These are phyloP conservation scores for Fusarium sp. DNA, from an alignment of 2,329 filamentous ascomycete species.

Conservation along the genomic window DNA sequence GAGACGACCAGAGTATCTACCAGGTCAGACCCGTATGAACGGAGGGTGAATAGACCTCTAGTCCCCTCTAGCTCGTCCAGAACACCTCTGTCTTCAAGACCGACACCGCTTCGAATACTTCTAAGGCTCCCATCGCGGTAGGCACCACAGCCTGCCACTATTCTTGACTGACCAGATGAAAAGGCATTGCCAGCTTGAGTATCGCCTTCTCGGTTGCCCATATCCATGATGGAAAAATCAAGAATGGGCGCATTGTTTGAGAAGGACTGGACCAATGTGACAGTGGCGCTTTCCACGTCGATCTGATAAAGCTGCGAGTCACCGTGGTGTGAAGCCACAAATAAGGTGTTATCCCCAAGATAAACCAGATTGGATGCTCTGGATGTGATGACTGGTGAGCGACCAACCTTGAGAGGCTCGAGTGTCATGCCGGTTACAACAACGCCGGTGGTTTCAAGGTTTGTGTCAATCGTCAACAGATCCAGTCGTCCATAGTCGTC, in stretches of 20 bases:
- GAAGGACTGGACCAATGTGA: conserved; percentile 74
- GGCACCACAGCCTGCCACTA: conserved; percentile 92
- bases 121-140: conserved; percentile 88
- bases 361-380: conserved; percentile 83
- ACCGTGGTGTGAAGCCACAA: conserved; percentile 91
- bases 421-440: conserved; percentile 79
- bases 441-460: conserved; percentile 69
- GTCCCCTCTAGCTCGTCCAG: conserved; percentile 81
- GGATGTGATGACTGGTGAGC: conserved; percentile 62
- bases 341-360: conserved; percentile 76
- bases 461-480: conserved; percentile 79
- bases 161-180: conserved; percentile 91
- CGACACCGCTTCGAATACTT: conserved; percentile 92
- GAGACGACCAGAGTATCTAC: conserved; percentile 81
- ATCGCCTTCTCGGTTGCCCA: conserved; percentile 85
- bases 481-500: conserved; percentile 91
- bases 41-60: conserved; percentile 76
- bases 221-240: conserved; percentile 96
- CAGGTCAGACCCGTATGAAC: conserved; percentile 57
- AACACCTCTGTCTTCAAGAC: conserved; percentile 85
- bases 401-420: conserved; percentile 50
- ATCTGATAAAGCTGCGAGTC: conserved; percentile 85
- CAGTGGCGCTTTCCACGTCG: conserved; percentile 51
- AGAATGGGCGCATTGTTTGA: conserved; percentile 88
- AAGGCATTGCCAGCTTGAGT: conserved; percentile 83